These are phyloP conservation scores for Pseudoscleropodium purum DNA, from an alignment of 225 moss, liverwort and hornwort species.

Conservation along the genomic window DNA sequence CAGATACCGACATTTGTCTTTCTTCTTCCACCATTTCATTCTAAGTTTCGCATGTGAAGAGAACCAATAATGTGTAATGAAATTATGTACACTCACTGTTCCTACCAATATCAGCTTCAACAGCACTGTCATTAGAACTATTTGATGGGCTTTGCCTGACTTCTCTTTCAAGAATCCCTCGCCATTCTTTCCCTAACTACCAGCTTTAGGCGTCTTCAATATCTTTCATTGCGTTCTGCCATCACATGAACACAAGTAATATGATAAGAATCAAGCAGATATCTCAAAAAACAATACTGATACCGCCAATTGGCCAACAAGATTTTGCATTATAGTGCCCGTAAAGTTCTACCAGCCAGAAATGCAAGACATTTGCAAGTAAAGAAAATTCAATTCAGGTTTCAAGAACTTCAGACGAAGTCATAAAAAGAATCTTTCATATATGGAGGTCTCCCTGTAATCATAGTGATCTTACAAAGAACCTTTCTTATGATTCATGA, in stretches of 20 bases:
- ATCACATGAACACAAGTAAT: neutral
- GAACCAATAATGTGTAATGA: slow-evolving; percentile 5
- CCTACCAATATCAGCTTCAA: neutral
- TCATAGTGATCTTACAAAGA: neutral
- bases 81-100: slow-evolving; percentile 21
- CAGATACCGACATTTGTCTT: neutral
- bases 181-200: neutral
- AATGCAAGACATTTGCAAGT: neutral
- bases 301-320: neutral
- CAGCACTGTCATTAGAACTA: neutral
- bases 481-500: neutral
- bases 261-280: neutral
- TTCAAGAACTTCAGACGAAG: neutral
- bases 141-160: neutral
- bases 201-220: slow-evolving; percentile 32
- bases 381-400: neutral
- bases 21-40: neutral
- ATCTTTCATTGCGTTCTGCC: slow-evolving; percentile 77
- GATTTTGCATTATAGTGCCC: neutral
- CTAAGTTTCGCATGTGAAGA: slow-evolving; percentile 5
- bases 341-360: neutral
- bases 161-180: neutral
- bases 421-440: neutral
- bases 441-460: too few species aligned
- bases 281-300: neutral